phyloP scores from a whole-genome alignment of 768 basidiomycete species.

The Leccinum pellstonianum region DNA sequence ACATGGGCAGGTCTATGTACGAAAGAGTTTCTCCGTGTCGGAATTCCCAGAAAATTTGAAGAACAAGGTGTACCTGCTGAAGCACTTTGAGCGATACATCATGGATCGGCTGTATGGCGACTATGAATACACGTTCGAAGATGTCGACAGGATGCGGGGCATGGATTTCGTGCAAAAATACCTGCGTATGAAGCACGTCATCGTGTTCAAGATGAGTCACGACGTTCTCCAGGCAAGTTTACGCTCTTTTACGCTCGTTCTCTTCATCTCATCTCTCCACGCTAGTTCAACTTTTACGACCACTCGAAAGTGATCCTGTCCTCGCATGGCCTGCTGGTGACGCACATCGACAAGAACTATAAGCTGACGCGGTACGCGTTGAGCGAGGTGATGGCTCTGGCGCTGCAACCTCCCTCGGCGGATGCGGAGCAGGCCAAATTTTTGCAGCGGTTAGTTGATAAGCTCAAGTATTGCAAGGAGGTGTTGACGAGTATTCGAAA shows the following conservation, averaged over 20 bases:
- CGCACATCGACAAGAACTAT: no score
- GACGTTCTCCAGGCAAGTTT: no score
- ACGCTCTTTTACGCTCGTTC: no score
- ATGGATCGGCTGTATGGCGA: slow-evolving; percentile 86
- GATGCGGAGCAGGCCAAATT: no score
- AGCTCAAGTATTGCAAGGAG: slow-evolving; percentile 85
- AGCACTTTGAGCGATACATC: slow-evolving; percentile 94
- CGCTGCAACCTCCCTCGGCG: no score
- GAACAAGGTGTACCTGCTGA: slow-evolving; percentile 88
- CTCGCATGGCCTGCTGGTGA: no score
- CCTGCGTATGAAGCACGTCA: slow-evolving; percentile 94
- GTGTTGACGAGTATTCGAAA: slow-evolving; percentile 70
- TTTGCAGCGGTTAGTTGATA: slow-evolving; percentile 56
- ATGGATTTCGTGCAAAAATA: slow-evolving; percentile 98
- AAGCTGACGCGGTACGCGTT: no score
- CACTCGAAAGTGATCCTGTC: no score
- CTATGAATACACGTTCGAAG: slow-evolving; percentile 79
- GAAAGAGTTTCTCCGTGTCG: slow-evolving; percentile 68
- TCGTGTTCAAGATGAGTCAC: slow-evolving; percentile 68
- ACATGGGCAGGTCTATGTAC: slow-evolving; percentile 64
- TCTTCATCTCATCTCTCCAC: no score
- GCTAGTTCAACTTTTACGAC: no score
- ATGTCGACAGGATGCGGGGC: slow-evolving; percentile 63
- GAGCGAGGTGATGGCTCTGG: no score
- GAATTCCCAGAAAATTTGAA: slow-evolving; percentile 80